These are phyloP conservation scores for Tolypocladium ovalisporum DNA, from an alignment of 2,329 filamentous ascomycete species.

Conservation along the genomic window DNA sequence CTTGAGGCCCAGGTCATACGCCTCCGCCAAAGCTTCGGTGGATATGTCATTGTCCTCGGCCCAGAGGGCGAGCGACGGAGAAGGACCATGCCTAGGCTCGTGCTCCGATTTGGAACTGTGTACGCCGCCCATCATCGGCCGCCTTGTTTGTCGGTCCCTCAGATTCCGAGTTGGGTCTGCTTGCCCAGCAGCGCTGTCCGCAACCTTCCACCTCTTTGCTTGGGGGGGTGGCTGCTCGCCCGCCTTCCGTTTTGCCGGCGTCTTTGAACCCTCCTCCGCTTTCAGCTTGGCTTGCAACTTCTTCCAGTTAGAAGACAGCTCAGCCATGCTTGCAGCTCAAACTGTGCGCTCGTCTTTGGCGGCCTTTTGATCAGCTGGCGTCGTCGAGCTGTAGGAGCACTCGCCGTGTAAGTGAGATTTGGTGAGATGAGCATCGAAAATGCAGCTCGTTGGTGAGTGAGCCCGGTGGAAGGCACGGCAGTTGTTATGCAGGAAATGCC, in stretches of 20 bases:
- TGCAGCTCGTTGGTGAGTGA: background rate
- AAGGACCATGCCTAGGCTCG: slow-evolving; percentile 27
- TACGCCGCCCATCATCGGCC: slow-evolving; percentile 41
- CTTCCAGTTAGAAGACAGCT: slow-evolving; percentile 66
- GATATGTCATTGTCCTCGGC: slow-evolving; percentile 51
- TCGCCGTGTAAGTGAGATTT: background rate
- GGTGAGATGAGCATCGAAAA: background rate
- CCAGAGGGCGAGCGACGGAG: slow-evolving; percentile 48
- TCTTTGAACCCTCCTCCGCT: slow-evolving; percentile 27
- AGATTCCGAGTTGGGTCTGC: slow-evolving; percentile 4
- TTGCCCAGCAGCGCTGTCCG: slow-evolving; percentile 2
- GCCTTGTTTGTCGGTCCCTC: background rate
- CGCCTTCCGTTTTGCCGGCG: slow-evolving; percentile 32
- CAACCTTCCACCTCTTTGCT: slow-evolving; percentile 18
- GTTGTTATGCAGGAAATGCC: background rate
- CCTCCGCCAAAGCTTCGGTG: slow-evolving; percentile 46
- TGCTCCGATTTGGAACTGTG: slow-evolving; percentile 36
- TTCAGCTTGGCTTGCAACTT: slow-evolving; percentile 56
- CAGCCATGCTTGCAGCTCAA: slow-evolving; percentile 19
- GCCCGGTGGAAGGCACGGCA: background rate
- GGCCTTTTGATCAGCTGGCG: background rate
- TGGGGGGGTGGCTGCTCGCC: slow-evolving; percentile 14
- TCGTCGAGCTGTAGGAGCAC: background rate
- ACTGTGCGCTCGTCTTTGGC: background rate
- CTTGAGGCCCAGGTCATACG: slow-evolving; percentile 45